Percentiles rank a stretch among this genome's conserved stretches.
Conservation (phyloP, 2,329 filamentous ascomycete genomes). For the Neofusicoccum umdonicola region DNA sequence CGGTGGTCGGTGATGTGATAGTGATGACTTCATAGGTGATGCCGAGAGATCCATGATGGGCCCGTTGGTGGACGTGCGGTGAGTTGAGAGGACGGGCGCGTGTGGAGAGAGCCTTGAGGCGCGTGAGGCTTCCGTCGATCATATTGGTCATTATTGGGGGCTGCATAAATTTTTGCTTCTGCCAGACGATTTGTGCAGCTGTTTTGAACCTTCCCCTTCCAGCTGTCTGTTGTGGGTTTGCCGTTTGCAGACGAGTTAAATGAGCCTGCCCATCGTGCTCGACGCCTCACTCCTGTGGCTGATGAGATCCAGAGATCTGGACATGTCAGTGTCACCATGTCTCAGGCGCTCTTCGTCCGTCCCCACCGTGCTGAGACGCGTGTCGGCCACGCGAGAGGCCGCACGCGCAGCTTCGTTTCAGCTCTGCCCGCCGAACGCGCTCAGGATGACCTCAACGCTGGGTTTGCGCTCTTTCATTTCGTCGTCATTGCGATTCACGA, state of each 20-base stretch:
- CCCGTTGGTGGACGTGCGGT: neutral
- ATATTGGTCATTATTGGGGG: neutral
- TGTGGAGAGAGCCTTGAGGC: neutral
- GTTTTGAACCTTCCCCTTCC: neutral
- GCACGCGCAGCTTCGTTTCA: too few relatives aligned
- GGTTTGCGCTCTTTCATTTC: too few relatives aligned
- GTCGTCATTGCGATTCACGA: too few relatives aligned
- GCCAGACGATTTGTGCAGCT: neutral
- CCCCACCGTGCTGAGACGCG: slow-evolving; percentile 3
- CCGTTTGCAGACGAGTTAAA: neutral
- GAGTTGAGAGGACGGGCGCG: neutral
- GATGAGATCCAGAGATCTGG: neutral
- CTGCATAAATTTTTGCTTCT: slow-evolving; percentile 1
- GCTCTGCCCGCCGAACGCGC: too few relatives aligned
- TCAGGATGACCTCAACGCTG: too few relatives aligned
- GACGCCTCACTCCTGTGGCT: neutral
- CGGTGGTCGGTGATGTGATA: neutral
- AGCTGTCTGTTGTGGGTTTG: slow-evolving; percentile 1
- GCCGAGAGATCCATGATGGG: neutral
- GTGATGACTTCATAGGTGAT: slow-evolving; percentile 2
- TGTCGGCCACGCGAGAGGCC: neutral
- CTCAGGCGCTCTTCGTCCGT: neutral
- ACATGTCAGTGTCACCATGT: neutral
- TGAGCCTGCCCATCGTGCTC: neutral
- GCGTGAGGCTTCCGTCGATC: slow-evolving; percentile 7